Evolutionary conservation across 2,329 filamentous ascomycete species (phyloP), one percentile per base, ranked within the genome.

Genomic region (Fusarium sp.): DNA sequence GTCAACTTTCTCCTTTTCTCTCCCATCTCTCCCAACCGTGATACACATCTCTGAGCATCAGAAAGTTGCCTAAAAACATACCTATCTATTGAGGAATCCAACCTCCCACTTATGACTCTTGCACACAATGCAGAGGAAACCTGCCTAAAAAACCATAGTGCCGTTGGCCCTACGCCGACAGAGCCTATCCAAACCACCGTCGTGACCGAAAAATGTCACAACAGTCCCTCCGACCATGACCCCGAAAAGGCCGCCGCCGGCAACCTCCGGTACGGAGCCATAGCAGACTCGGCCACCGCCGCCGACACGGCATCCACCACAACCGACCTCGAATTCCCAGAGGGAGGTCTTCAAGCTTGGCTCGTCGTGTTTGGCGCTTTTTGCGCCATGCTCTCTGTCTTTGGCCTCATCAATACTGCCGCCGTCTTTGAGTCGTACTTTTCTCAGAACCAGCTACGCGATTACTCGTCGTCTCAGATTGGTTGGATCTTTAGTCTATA

Each of bases 401-500:
- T 94, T 64, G 93, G 93, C 0, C 86, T 93, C 65, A 89, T 93
- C 83, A 92, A 92, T 78, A 89, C 88, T 61, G 68, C 70, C 50
- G 78, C 73, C 22, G 71, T 79, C 29, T 93, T 95, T 82, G 92
- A 96, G 83, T 89, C 92, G 16, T 96, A 96, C 82, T 89, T 97
- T 70, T 87, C 90, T 35, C 88, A 87, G 22, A 86, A 97, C 79
- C 93, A 96, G 78, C 87, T 97, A 22, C 85, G 84, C n/a, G 83
- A 87, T 24, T 92, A 94, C 80, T 89, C 84, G 64, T 87, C 92
- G 13, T 91, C 91, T 5, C 87, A 89, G 61, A 91, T 95, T 58
- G 93, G 93, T n/a, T 97, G 94, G 94, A 94, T 97, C 72, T 95
- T 96, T 77, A 92, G 92, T 76, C 84, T 96, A 61, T 96, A 95